Conservation (phyloP, 148 eudicot genomes). For the Chenopodium suecicum region DNA sequence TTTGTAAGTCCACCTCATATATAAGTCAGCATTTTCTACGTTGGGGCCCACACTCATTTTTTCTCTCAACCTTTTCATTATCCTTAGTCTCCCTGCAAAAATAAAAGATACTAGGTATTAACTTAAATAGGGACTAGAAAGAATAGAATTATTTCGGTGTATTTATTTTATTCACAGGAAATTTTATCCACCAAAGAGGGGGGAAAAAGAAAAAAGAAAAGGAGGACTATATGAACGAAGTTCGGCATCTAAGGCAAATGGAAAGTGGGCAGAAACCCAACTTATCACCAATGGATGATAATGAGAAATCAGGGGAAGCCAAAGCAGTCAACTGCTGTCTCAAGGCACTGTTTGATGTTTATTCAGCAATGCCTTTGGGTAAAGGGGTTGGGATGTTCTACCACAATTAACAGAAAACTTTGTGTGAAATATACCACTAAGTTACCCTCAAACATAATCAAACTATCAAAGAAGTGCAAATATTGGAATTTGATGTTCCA, state of each 20-base stretch:
- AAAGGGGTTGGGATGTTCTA: neutral
- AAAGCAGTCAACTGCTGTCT: neutral
- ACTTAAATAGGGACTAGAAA: no score
- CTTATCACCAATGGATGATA: neutral
- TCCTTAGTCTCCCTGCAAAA: no score
- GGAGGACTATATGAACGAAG: neutral
- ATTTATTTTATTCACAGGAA: no score
- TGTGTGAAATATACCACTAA: neutral
- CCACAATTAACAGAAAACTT: neutral
- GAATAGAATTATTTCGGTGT: no score
- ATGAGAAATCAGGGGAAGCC: no score
- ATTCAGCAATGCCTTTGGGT: neutral
- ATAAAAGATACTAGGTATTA: no score
- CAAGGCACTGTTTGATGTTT: neutral
- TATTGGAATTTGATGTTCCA: slow-evolving; percentile 13
- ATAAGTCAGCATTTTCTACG: no score
- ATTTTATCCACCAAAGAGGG: neutral
- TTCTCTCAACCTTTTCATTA: no score
- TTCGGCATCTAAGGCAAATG: neutral
- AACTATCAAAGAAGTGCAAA: neutral
- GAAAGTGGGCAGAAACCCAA: neutral
- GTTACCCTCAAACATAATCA: slow-evolving; percentile 4
- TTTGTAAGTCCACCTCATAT: no score
- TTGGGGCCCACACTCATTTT: no score
- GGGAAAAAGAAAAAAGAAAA: neutral